Conservation (phyloP, 176 grass and related monocot genomes). For the Guadua angustifolia region DNA sequence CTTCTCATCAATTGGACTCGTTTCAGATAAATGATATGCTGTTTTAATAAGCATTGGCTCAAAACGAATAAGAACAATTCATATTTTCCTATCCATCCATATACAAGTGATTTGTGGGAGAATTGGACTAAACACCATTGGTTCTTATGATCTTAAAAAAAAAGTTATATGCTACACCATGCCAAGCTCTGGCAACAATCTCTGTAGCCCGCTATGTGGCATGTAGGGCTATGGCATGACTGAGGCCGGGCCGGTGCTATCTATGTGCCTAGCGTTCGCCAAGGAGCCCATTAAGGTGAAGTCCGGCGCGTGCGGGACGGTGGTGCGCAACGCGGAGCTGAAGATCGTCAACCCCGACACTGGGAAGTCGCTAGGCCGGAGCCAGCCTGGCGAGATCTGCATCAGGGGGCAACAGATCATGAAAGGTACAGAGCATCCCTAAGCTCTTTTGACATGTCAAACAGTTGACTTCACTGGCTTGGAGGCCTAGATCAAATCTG, state of each 20-base stretch:
- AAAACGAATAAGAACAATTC: not conserved
- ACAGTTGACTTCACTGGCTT: slow-evolving; percentile 8
- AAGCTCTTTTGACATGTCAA: not conserved
- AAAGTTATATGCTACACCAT: no score
- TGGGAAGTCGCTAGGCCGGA: slow-evolving; percentile 49
- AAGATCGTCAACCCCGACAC: slow-evolving; percentile 71
- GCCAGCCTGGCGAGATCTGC: slow-evolving; percentile 65
- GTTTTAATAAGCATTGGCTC: not conserved
- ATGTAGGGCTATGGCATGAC: slow-evolving; percentile 84
- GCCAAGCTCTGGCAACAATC: not conserved
- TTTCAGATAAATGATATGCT: not conserved
- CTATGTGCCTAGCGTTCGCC: slow-evolving; percentile 76
- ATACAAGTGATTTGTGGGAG: not conserved
- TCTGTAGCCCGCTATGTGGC: not conserved
- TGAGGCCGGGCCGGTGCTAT: slow-evolving; percentile 72
- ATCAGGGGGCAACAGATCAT: slow-evolving; percentile 80
- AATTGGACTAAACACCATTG: not conserved
- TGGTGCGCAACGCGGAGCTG: slow-evolving; percentile 76
- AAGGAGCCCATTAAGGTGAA: slow-evolving; percentile 72
- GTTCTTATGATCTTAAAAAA: not conserved
- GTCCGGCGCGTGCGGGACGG: slow-evolving; percentile 70
- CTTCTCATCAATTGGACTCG: no score
- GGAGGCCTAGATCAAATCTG: slow-evolving; percentile 34
- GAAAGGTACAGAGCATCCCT: slow-evolving; percentile 57
- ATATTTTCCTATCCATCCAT: not conserved